These are phyloP conservation scores for Starmerella riodocensis DNA, from an alignment of 805 yeast species.

Conservation along the genomic window DNA sequence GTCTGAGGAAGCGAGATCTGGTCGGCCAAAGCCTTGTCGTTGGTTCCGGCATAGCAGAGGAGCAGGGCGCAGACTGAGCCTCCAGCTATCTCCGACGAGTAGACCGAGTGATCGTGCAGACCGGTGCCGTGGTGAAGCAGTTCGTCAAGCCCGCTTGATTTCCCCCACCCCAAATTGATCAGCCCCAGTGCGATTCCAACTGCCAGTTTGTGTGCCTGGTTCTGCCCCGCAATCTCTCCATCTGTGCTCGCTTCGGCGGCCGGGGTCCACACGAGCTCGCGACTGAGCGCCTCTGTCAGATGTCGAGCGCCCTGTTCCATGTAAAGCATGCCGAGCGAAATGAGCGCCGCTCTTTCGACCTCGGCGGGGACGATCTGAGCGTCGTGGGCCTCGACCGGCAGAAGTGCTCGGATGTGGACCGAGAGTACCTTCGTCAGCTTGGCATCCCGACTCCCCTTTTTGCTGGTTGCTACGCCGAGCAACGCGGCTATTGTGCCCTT, in stretches of 20 bases:
- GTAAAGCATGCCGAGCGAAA: conserved; percentile 81
- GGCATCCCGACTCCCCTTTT: conserved; percentile 67
- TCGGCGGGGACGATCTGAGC: conserved; percentile 70
- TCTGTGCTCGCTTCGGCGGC: neutral
- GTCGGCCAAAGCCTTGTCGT: conserved; percentile 44
- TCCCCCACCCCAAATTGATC: conserved; percentile 51
- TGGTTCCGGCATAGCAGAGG: conserved; percentile 59
- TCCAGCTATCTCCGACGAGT: conserved; percentile 1
- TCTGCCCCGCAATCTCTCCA: conserved; percentile 43
- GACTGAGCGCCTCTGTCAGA: conserved; percentile 65
- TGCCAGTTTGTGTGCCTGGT: conserved; percentile 9
- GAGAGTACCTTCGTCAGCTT: conserved; percentile 81
- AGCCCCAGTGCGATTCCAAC: conserved; percentile 78
- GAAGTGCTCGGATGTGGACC: conserved; percentile 80
- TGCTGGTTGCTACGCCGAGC: conserved; percentile 86
- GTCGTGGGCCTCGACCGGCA: conserved; percentile 58
- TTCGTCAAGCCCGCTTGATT: conserved; percentile 50
- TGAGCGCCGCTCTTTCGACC: conserved; percentile 82
- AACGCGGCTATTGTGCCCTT: conserved; percentile 75
- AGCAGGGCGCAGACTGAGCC: conserved; percentile 71
- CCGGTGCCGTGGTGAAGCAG: conserved; percentile 40
- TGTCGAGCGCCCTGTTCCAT: conserved; percentile 66
- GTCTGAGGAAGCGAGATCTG: conserved; percentile 50
- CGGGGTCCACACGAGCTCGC: conserved; percentile 37
- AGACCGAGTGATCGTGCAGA: conserved; percentile 5